Evolutionary conservation across 371 early-diverging fungal species (phyloP).

Genomic region (Mucor lusitanicus): DNA sequence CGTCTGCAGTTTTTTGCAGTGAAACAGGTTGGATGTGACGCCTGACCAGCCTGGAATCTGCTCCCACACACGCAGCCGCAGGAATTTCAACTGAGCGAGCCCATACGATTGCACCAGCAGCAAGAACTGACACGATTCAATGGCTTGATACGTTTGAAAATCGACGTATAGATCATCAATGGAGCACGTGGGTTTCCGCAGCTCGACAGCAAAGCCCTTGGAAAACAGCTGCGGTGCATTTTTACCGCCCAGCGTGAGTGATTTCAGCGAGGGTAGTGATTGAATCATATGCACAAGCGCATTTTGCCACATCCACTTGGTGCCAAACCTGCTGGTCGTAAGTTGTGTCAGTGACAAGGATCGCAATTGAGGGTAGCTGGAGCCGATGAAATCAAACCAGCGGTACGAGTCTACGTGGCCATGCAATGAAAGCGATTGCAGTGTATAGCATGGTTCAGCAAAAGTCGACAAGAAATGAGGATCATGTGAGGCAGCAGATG

Average conservation of each 20-base stretch:
- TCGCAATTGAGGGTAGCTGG: conserved; percentile 9
- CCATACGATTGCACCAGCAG: conserved; percentile 3
- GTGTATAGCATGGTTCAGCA: background rate
- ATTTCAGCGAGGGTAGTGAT: conserved; percentile 2
- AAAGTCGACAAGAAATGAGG: background rate
- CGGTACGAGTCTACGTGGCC: conserved; percentile 9
- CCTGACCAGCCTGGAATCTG: conserved; percentile 25
- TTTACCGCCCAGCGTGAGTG: conserved; percentile 12
- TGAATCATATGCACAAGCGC: conserved; percentile 11
- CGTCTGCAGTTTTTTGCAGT: conserved; percentile 11
- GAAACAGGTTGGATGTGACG: conserved; percentile 7
- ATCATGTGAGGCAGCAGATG: background rate
- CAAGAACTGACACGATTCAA: conserved; percentile 27
- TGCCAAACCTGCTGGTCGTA: conserved; percentile 13
- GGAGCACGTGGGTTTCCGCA: conserved; percentile 1
- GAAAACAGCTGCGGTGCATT: conserved; percentile 16
- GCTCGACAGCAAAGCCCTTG: background rate
- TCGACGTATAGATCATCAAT: conserved; percentile 12
- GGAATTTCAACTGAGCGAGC: background rate
- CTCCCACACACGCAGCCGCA: conserved; percentile 19
- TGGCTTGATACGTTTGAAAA: conserved; percentile 17
- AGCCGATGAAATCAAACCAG: conserved; percentile 21
- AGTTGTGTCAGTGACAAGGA: conserved; percentile 6
- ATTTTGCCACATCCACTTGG: conserved; percentile 25
- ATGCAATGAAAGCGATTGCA: conserved; percentile 10